These are phyloP conservation scores for Aristolochia californica DNA, from an alignment of 164 flowering plant genomes.

Conservation along the genomic window DNA sequence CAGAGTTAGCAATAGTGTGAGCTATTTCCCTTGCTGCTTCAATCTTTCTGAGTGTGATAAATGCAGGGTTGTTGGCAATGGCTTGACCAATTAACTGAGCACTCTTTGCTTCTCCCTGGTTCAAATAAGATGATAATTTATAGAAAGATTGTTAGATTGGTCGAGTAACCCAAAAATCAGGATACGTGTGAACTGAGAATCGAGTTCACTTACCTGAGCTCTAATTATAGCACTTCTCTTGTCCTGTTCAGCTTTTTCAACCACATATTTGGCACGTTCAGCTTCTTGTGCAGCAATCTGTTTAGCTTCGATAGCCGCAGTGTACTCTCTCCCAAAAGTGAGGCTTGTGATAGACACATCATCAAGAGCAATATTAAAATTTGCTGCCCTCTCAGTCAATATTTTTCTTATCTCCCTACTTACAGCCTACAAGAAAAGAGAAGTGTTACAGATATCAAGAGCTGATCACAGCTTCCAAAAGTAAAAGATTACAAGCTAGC, in stretches of 20 bases:
- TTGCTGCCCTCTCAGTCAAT: constrained; percentile 43
- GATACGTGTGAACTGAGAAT: background rate
- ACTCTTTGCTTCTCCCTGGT: constrained; percentile 62
- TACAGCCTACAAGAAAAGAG: constrained; percentile 19
- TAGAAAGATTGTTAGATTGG: background rate
- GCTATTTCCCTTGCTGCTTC: constrained; percentile 60
- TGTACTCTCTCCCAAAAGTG: constrained; percentile 57
- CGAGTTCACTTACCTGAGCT: constrained; percentile 38
- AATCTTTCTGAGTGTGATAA: constrained; percentile 46
- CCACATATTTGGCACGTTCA: constrained; percentile 59
- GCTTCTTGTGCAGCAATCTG: constrained; percentile 76
- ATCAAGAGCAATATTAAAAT: constrained; percentile 52
- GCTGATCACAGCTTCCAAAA: background rate
- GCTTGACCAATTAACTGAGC: constrained; percentile 56
- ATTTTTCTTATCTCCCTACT: constrained; percentile 27
- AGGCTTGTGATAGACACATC: constrained; percentile 62
- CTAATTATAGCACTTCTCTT: constrained; percentile 57
- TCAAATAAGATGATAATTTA: background rate
- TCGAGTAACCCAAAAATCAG: background rate
- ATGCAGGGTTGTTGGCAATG: constrained; percentile 47
- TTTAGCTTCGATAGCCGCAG: constrained; percentile 63
- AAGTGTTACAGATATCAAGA: background rate
- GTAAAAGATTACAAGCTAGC: background rate
- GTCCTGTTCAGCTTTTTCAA: constrained; percentile 72
- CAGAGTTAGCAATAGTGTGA: constrained; percentile 24